Base-by-base conservation (phyloP, 768 basidiomycete genomes). In the Termitomyces sp. region DNA sequence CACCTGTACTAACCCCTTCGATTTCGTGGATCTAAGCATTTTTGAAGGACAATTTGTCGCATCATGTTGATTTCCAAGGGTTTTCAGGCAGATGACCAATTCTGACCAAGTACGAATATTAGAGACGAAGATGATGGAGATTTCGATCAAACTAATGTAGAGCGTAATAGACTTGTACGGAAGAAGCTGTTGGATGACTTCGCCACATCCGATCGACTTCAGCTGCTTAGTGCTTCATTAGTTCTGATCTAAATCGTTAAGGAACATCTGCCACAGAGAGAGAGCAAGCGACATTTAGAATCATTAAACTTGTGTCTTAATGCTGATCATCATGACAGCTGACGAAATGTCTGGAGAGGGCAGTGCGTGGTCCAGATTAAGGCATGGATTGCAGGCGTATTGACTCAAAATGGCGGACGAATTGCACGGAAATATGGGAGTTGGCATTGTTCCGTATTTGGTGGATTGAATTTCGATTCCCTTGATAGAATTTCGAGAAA, bases 11-110 rank as follows among this genome's bases (percentile, higher is more conserved):
- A 75, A 70, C 52, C 59, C 42, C 23, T 65, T 78, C 11, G 59
- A 70, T 8, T 11, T 51, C 0, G 50, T 30, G 75, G 78, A 60
- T 70, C 72, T 11, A 62, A 48, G 53, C 60, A 59, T 17, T 65
- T 65, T 43, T 23, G 23, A 23, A 23, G 23, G 23, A 2, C 23
- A 23, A 23, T 23, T 23, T 1, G 23, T 23, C 23, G 23, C 23
- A 1, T 2, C 1, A 23, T 1, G 1, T 23, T 23, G 1, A 0
- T 33, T 33, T 8, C 9, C 8, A 8, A 9, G 31, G 7, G 7
- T 0, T 2, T 9, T 33, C 31, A 9, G 6, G 8, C 31, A 33
- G 31, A 33, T 9, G 31, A 9, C 8, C 31, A 33, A 33, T 5
- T 33, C 9, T 33, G 9, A 8, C 31, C 60, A 51, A 15, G 59